Evolutionary conservation across 2,329 filamentous ascomycete species (phyloP).

Genomic region (Thermothelomyces thermophilus): DNA sequence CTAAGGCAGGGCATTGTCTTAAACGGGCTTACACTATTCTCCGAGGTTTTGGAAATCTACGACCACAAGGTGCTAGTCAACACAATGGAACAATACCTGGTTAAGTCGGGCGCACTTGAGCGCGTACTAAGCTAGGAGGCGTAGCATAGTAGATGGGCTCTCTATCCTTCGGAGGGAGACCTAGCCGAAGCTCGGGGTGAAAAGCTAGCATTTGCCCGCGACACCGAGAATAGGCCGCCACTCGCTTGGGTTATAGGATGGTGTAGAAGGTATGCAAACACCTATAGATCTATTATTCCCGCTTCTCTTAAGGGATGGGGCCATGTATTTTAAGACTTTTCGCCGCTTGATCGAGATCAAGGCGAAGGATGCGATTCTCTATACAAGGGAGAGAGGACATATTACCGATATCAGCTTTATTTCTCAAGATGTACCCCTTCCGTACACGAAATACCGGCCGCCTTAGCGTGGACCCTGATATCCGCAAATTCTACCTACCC

Average conservation of each 20-base stretch:
- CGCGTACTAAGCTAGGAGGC: background rate
- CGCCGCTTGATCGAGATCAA: too few species aligned
- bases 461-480: background rate
- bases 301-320: too few species aligned
- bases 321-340: too few species aligned
- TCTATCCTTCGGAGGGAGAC: background rate
- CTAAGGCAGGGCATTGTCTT: background rate
- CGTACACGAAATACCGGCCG: background rate
- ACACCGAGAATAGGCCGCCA: background rate
- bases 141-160: background rate
- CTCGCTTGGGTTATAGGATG: constrained; percentile 1
- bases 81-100: background rate
- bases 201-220: background rate
- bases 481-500: background rate
- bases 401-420: background rate
- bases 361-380: too few species aligned
- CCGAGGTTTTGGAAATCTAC: background rate
- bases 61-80: background rate
- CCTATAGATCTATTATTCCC: too few species aligned
- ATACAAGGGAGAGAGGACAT: too few species aligned
- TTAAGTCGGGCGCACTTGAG: background rate
- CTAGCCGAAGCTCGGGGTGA: background rate
- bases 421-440: background rate
- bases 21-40: background rate
- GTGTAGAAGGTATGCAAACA: background rate